A percentile compares a stretch with the other conserved stretches of the same genome.
Conservation (phyloP, 2,329 filamentous ascomycete species). For the Alternaria metachromatica region DNA sequence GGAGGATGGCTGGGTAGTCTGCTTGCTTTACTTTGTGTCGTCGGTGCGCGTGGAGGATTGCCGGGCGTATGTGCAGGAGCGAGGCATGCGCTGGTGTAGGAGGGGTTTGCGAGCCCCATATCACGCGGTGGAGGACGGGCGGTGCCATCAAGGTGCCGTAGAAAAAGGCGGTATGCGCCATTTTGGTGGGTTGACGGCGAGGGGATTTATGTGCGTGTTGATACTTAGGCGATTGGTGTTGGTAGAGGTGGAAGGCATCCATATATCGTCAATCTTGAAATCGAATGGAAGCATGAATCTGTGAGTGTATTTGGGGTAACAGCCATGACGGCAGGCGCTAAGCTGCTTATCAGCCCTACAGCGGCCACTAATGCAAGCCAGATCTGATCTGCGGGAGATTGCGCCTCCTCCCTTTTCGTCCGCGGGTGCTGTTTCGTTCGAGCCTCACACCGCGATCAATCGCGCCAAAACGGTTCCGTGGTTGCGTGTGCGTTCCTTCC, state of each 20-base stretch:
- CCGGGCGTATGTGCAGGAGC: constrained; percentile 71
- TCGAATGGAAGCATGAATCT: not conserved
- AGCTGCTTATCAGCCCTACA: constrained; percentile 20
- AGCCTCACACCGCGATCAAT: not conserved
- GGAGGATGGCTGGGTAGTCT: constrained; percentile 82
- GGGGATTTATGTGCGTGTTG: not conserved
- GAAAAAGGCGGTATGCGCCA: constrained; percentile 66
- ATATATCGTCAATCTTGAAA: not conserved
- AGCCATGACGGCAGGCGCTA: constrained; percentile 1
- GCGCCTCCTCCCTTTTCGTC: constrained; percentile 2
- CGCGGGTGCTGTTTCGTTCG: not conserved
- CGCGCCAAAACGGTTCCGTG: not conserved
- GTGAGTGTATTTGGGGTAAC: not conserved
- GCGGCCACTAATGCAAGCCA: constrained; percentile 35
- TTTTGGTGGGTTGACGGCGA: constrained; percentile 5
- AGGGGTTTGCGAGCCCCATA: constrained; percentile 66
- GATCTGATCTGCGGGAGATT: constrained; percentile 7
- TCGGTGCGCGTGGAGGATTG: constrained; percentile 75
- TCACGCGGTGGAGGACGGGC: constrained; percentile 83
- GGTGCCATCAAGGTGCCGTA: constrained; percentile 83
- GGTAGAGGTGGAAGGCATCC: constrained; percentile 9
- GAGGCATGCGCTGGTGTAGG: constrained; percentile 57
- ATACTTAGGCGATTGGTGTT: constrained; percentile 1
- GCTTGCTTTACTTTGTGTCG: constrained; percentile 71
- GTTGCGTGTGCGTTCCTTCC: not conserved